phyloP scores from a whole-genome alignment of 805 yeast species.

The Starmerella bombi region DNA sequence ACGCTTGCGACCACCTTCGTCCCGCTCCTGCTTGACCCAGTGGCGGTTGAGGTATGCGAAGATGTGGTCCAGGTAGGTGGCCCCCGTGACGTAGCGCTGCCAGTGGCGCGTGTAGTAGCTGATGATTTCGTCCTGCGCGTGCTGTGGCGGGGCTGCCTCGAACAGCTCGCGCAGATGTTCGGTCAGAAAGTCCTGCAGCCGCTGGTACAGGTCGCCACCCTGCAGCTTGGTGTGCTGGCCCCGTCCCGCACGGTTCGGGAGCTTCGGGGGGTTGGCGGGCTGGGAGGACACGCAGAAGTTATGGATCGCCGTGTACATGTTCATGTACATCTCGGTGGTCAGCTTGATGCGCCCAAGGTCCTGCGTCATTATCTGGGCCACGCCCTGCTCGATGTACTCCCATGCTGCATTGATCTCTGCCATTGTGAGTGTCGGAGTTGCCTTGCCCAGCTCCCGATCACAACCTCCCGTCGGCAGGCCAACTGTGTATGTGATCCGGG shows the following conservation, averaged over 20 bases:
- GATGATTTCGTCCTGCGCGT: conserved; percentile 36
- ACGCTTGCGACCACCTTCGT: conserved; percentile 61
- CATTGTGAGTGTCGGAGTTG: background rate
- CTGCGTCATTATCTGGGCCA: conserved; percentile 29
- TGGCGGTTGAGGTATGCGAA: conserved; percentile 92
- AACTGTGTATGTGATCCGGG: too few species aligned
- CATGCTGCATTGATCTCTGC: conserved; percentile 29
- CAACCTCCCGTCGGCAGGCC: too few species aligned
- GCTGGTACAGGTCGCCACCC: conserved; percentile 79
- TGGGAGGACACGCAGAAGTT: conserved; percentile 59
- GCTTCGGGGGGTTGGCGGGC: conserved; percentile 13
- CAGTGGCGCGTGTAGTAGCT: conserved; percentile 78
- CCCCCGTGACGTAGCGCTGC: conserved; percentile 82
- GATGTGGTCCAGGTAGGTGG: conserved; percentile 80
- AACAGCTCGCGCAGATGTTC: conserved; percentile 32
- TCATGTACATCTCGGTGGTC: conserved; percentile 53
- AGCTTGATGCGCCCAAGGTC: conserved; percentile 28
- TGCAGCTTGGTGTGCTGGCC: conserved; percentile 38
- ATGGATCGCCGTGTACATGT: conserved; percentile 81
- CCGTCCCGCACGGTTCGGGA: conserved; percentile 4
- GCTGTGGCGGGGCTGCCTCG: conserved; percentile 14
- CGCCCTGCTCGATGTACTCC: conserved; percentile 31
- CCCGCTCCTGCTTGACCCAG: conserved; percentile 94
- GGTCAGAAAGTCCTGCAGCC: conserved; percentile 52
- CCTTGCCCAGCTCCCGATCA: too few species aligned